Percentiles rank a stretch among this genome's conserved stretches.
Conservation (phyloP, 2,329 filamentous ascomycete genomes). For the Fusarium ramigenum region DNA sequence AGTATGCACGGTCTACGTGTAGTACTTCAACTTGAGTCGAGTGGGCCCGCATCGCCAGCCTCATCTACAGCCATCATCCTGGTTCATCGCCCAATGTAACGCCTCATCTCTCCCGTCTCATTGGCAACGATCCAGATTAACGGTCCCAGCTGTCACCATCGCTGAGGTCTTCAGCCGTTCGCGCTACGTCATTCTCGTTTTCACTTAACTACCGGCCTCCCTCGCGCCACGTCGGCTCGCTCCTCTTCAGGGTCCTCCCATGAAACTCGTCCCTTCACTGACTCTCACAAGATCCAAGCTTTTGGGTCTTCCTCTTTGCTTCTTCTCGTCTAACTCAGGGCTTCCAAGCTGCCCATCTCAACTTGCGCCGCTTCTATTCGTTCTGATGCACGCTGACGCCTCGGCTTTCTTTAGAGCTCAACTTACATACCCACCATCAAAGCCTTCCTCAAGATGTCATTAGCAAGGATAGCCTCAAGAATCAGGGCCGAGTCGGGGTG, state of each 20-base stretch:
- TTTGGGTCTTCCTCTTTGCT: conserved; percentile 19
- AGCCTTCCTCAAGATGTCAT: conserved; percentile 36
- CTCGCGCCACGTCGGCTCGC: conserved; percentile 36
- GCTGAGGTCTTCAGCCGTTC: conserved; percentile 27
- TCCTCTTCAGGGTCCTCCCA: conserved; percentile 39
- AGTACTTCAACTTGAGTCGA: conserved; percentile 9
- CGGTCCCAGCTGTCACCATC: conserved; percentile 26
- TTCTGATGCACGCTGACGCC: conserved; percentile 5
- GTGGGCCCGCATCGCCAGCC: conserved; percentile 36
- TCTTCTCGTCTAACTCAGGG: conserved; percentile 13
- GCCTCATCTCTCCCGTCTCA: conserved; percentile 27
- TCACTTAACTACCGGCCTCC: conserved; percentile 23
- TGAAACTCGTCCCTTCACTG: conserved; percentile 30
- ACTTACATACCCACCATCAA: conserved; percentile 30
- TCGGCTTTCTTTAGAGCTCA: conserved; percentile 24
- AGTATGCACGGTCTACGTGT: conserved; percentile 27
- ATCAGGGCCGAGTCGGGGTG: conserved; percentile 33
- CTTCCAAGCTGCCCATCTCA: conserved; percentile 14
- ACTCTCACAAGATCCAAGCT: conserved; percentile 32
- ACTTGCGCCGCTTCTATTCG: conserved; percentile 4
- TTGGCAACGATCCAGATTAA: conserved; percentile 33
- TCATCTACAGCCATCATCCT: conserved; percentile 43
- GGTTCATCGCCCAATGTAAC: conserved; percentile 10
- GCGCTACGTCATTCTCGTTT: conserved; percentile 35
- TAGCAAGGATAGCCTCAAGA: conserved; percentile 32